Conservation (phyloP, 805 yeast species). For the Nakazawaea ishiwadae region DNA sequence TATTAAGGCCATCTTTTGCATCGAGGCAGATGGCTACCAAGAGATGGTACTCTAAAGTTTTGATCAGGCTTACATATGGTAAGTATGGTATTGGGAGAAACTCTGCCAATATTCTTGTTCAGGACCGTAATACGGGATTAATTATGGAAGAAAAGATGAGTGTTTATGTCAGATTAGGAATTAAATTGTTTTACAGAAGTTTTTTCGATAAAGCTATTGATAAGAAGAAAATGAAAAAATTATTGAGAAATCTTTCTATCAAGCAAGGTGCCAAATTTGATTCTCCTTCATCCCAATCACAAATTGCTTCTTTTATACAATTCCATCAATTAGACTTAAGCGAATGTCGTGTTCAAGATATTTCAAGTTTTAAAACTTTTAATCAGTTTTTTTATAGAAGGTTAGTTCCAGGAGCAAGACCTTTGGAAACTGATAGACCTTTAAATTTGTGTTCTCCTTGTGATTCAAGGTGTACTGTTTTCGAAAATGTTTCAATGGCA, state of each 20-base stretch:
- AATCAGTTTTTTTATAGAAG: slow-evolving; percentile 87
- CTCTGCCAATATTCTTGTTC: slow-evolving; percentile 91
- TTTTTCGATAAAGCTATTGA: slow-evolving; percentile 53
- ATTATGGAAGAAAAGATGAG: slow-evolving; percentile 93
- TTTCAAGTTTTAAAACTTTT: slow-evolving; percentile 57
- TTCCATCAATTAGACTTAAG: slow-evolving; percentile 77
- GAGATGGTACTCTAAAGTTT: slow-evolving; percentile 81
- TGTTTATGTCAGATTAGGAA: slow-evolving; percentile 82
- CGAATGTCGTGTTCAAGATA: slow-evolving; percentile 54
- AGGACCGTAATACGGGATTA: slow-evolving; percentile 84
- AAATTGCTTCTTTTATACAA: slow-evolving; percentile 71
- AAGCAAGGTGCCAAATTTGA: slow-evolving; percentile 88
- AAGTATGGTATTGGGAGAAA: slow-evolving; percentile 81
- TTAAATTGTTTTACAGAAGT: slow-evolving; percentile 76
- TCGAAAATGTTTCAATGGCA: slow-evolving; percentile 53
- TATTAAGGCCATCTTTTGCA: slow-evolving; percentile 64
- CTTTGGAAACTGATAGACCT: slow-evolving; percentile 53
- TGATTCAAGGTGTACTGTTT: slow-evolving; percentile 80
- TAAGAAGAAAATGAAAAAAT: slow-evolving; percentile 49
- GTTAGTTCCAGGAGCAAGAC: slow-evolving; percentile 67
- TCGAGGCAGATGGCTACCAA: slow-evolving; percentile 79
- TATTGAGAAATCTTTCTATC: slow-evolving; percentile 61
- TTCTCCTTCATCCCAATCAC: slow-evolving; percentile 54
- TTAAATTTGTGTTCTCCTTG: slow-evolving; percentile 71
- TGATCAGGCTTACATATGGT: slow-evolving; percentile 85